Conservation (phyloP, 805 yeast species). For the Nakazawaea ishiwadae region DNA sequence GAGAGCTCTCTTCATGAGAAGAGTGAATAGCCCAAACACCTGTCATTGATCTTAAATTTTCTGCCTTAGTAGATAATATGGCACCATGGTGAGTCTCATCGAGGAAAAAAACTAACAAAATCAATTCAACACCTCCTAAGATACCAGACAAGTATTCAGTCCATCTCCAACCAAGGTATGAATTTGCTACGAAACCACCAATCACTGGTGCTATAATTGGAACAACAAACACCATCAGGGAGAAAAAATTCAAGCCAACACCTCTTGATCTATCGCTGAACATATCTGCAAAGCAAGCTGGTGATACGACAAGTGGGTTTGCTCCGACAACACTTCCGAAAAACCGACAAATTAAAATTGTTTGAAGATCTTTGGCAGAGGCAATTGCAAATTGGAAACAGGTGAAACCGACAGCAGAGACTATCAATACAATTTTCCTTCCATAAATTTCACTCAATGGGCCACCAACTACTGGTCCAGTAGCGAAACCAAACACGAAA, state of each 20-base stretch:
- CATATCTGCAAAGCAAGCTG: slow-evolving; percentile 83
- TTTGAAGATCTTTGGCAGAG: slow-evolving; percentile 69
- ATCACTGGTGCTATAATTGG: slow-evolving; percentile 80
- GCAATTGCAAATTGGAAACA: slow-evolving; percentile 71
- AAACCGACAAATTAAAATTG: slow-evolving; percentile 72
- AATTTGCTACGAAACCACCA: slow-evolving; percentile 61
- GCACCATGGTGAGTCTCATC: slow-evolving; percentile 72
- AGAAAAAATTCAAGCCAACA: slow-evolving; percentile 35
- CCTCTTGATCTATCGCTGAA: slow-evolving; percentile 66
- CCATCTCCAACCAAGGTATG: slow-evolving; percentile 81
- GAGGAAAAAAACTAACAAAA: slow-evolving; percentile 15
- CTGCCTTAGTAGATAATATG: slow-evolving; percentile 58
- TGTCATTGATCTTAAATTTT: slow-evolving; percentile 54
- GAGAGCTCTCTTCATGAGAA: slow-evolving; percentile 59
- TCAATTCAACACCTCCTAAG: slow-evolving; percentile 43
- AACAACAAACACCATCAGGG: slow-evolving; percentile 63
- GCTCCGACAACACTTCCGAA: slow-evolving; percentile 80
- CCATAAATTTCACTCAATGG: slow-evolving; percentile 77
- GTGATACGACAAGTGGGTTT: slow-evolving; percentile 79
- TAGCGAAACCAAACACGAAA: slow-evolving; percentile 86
- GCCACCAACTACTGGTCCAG: slow-evolving; percentile 89
- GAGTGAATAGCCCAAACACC: slow-evolving; percentile 83
- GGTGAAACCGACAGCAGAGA: slow-evolving; percentile 52
- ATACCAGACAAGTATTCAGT: slow-evolving; percentile 67
- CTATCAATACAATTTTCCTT: slow-evolving; percentile 53